Conservation (phyloP, 805 yeast genomes). For the Yamadazyma olivae region DNA sequence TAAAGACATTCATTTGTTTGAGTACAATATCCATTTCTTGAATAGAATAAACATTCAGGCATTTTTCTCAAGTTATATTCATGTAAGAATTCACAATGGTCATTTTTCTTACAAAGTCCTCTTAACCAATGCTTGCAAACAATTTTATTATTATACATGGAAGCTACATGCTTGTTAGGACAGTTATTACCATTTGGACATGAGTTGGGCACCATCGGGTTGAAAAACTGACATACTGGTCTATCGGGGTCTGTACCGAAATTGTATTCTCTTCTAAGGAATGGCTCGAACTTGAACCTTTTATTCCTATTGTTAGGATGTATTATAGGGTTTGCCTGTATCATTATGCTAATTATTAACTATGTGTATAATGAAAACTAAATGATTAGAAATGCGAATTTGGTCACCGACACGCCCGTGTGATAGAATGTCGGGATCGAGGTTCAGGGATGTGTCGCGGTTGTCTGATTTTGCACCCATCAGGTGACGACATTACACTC, state of each 20-base stretch:
- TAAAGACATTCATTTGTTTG: slow-evolving; percentile 94
- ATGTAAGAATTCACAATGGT: slow-evolving; percentile 92
- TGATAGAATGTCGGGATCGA: too few species aligned
- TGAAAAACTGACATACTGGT: slow-evolving; percentile 76
- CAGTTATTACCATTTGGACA: slow-evolving; percentile 89
- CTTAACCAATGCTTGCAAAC: slow-evolving; percentile 99
- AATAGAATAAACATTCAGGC: slow-evolving; percentile 93
- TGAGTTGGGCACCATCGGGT: slow-evolving; percentile 50
- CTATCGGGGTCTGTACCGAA: slow-evolving; percentile 86
- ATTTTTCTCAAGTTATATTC: slow-evolving; percentile 90
- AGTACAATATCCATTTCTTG: slow-evolving; percentile 81
- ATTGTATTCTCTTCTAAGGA: slow-evolving; percentile 73
- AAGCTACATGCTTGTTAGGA: slow-evolving; percentile 77
- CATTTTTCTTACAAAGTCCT: slow-evolving; percentile 95
- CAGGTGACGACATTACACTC: too few species aligned
- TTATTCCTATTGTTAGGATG: slow-evolving; percentile 39
- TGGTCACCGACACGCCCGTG: too few species aligned
- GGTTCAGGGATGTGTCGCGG: too few species aligned
- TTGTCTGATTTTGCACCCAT: too few species aligned
- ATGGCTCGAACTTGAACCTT: slow-evolving; percentile 71
- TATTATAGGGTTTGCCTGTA: slow-evolving; percentile 35
- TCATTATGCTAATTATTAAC: too few species aligned
- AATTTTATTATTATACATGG: slow-evolving; percentile 51
- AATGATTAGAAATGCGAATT: too few species aligned
- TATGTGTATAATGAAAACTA: too few species aligned